phyloP scores from a whole-genome alignment of 2,329 filamentous ascomycete genomes.

The Stachybotrys chartarum region DNA sequence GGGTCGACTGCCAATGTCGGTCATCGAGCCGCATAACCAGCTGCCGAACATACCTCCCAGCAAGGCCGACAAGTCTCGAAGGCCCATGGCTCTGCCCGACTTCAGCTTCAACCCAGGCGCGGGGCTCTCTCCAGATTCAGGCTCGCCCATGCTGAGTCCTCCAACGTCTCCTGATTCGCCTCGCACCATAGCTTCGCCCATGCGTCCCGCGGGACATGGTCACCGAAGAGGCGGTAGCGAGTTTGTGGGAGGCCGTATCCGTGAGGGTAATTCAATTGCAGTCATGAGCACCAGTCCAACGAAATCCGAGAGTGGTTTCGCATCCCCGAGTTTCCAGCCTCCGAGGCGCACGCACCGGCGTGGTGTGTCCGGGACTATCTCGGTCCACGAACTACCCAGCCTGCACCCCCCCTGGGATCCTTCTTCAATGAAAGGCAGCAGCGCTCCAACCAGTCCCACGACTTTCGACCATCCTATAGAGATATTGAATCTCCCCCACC shows the following conservation, averaged over 20 bases:
- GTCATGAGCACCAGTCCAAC: constrained; percentile 64
- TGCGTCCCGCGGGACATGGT: constrained; percentile 56
- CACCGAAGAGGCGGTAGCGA: constrained; percentile 80
- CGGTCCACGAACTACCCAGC: constrained; percentile 73
- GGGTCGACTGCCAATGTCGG: constrained; percentile 45
- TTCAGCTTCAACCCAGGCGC: constrained; percentile 51
- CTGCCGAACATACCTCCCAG: constrained; percentile 21
- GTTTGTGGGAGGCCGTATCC: constrained; percentile 69
- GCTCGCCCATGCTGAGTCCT: constrained; percentile 36
- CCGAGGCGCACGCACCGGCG: constrained; percentile 65
- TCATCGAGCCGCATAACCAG: constrained; percentile 36
- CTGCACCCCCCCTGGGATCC: constrained; percentile 52
- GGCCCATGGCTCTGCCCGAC: constrained; percentile 38
- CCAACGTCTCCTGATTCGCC: constrained; percentile 47
- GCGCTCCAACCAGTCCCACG: constrained; percentile 56
- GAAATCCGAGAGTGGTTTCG: constrained; percentile 52
- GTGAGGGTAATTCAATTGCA: constrained; percentile 50
- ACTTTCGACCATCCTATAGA: constrained; percentile 26
- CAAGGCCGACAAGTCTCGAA: constrained; percentile 13
- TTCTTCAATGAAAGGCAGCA: constrained; percentile 47
- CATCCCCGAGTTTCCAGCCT: constrained; percentile 47
- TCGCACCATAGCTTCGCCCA: constrained; percentile 44
- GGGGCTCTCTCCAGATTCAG: constrained; percentile 23
- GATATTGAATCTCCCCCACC: constrained; percentile 12
- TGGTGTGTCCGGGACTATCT: constrained; percentile 66